Conservation (phyloP, 768 basidiomycete genomes). For the Pholiota molesta region DNA sequence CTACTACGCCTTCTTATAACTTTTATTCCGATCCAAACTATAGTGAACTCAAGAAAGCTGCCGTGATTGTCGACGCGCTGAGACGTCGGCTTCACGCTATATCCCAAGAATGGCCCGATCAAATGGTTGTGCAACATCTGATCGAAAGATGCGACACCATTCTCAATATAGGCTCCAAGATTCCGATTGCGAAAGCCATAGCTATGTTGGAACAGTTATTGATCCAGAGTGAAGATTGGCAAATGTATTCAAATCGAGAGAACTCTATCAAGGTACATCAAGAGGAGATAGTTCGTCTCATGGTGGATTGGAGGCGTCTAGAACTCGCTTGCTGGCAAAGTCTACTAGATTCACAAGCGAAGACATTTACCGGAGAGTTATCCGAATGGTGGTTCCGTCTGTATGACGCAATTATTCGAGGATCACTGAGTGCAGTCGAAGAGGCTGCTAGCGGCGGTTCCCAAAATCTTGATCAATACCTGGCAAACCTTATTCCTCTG, state of each 20-base stretch:
- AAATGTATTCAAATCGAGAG: constrained; percentile 90
- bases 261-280: constrained; percentile 77
- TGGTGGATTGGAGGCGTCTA: constrained; percentile 88
- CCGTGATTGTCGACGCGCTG: constrained; percentile 52
- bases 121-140: constrained; percentile 93
- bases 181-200: constrained; percentile 82
- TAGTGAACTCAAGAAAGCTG: constrained; percentile 65
- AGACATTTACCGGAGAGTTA: constrained; percentile 49
- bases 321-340: constrained; percentile 88
- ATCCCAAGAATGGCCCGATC: constrained; percentile 90
- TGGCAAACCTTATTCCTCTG: constrained; percentile 71
- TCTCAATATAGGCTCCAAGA: constrained; percentile 59
- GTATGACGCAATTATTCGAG: constrained; percentile 77
- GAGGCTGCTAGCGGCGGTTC: constrained; percentile 35
- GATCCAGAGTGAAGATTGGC: constrained; percentile 92
- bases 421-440: constrained; percentile 50
- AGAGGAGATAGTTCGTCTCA: constrained; percentile 64
- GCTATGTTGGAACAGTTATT: constrained; percentile 85
- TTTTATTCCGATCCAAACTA: constrained; percentile 87
- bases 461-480: constrained; percentile 48
- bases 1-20: constrained; percentile 46
- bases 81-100: constrained; percentile 55
- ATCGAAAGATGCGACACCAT: constrained; percentile 69
- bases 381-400: constrained; percentile 89
- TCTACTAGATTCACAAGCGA: constrained; percentile 73